A percentile compares a stretch with the other conserved stretches of the same genome.
phyloP scores from a whole-genome alignment of 2,329 filamentous ascomycete genomes.

The Hirsutella thompsonii region DNA sequence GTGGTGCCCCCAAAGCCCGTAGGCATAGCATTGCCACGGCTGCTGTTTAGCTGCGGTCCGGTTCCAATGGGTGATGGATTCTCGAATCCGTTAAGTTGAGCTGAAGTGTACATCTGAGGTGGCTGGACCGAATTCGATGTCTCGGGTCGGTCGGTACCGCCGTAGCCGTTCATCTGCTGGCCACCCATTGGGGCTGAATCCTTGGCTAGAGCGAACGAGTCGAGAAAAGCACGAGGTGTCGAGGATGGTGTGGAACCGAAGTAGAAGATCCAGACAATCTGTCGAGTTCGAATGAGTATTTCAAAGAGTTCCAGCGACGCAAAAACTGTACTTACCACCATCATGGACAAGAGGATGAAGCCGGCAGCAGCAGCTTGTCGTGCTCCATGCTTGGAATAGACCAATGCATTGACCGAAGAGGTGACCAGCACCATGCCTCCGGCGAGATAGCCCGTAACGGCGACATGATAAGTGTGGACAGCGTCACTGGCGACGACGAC shows the following conservation, averaged over 20 bases:
- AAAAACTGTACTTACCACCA: slow-evolving; percentile 51
- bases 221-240: slow-evolving; percentile 77
- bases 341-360: slow-evolving; percentile 87
- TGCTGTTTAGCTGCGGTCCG: slow-evolving; percentile 40
- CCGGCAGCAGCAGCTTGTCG: slow-evolving; percentile 83
- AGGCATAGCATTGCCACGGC: slow-evolving; percentile 30
- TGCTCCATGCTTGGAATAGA: slow-evolving; percentile 62
- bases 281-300: slow-evolving; percentile 6
- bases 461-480: slow-evolving; percentile 80
- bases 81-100: slow-evolving; percentile 90
- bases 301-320: background rate
- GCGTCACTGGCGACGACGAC: slow-evolving; percentile 76
- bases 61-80: slow-evolving; percentile 78
- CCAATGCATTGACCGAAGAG: slow-evolving; percentile 72
- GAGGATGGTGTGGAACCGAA: slow-evolving; percentile 88
- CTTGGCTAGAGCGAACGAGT: slow-evolving; percentile 91
- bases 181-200: slow-evolving; percentile 57
- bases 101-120: slow-evolving; percentile 96
- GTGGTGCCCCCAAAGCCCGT: slow-evolving; percentile 22
- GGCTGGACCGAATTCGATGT: slow-evolving; percentile 66
- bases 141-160: slow-evolving; percentile 63
- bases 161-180: slow-evolving; percentile 61
- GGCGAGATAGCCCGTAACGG: slow-evolving; percentile 75
- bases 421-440: slow-evolving; percentile 76
- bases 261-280: slow-evolving; percentile 99